phyloP scores from a whole-genome alignment of 1,139 yeast genomes.

The Lizanozyma gosingica region DNA sequence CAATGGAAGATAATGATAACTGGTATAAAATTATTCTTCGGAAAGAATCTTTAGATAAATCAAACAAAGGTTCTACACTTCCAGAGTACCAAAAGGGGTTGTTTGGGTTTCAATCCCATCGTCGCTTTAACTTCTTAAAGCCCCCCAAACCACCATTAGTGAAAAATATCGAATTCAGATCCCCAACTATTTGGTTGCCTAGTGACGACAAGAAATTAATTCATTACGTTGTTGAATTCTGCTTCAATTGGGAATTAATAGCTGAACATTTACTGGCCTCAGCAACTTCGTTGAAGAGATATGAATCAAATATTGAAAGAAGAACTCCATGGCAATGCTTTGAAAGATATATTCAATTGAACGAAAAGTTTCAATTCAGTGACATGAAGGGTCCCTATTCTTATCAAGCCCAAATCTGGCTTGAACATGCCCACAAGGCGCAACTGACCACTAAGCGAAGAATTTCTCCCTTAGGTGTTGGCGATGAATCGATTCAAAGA shows the following conservation, averaged over 20 bases:
- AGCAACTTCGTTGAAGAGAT: conserved; percentile 51
- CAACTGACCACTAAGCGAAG: conserved; percentile 84
- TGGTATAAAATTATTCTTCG: conserved; percentile 55
- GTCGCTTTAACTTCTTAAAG: conserved; percentile 47
- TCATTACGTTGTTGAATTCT: conserved; percentile 75
- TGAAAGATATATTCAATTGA: conserved; percentile 88
- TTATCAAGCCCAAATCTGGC: conserved; percentile 79
- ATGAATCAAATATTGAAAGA: conserved; percentile 82
- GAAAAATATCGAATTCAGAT: conserved; percentile 67
- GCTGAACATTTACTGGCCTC: conserved; percentile 67
- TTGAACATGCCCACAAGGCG: conserved; percentile 82
- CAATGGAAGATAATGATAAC: conserved; percentile 49
- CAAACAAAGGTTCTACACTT: conserved; percentile 8
- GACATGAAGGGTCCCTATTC: conserved; percentile 89
- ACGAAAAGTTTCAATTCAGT: conserved; percentile 73
- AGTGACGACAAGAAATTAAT: conserved; percentile 80
- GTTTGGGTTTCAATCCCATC: conserved; percentile 50
- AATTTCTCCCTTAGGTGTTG: conserved; percentile 86
- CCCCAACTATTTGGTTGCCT: conserved; percentile 94
- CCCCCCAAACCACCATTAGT: conserved; percentile 88
- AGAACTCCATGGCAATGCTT: conserved; percentile 99
- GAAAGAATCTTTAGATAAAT: conserved; percentile 34
- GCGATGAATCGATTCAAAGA: conserved; percentile 82
- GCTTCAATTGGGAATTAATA: conserved; percentile 89
- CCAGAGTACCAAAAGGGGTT: conserved; percentile 48